A percentile compares a stretch with the other conserved stretches of the same genome.
These are phyloP conservation scores for Clonostachys rosea DNA, from an alignment of 2,329 filamentous ascomycete species.

Conservation along the genomic window DNA sequence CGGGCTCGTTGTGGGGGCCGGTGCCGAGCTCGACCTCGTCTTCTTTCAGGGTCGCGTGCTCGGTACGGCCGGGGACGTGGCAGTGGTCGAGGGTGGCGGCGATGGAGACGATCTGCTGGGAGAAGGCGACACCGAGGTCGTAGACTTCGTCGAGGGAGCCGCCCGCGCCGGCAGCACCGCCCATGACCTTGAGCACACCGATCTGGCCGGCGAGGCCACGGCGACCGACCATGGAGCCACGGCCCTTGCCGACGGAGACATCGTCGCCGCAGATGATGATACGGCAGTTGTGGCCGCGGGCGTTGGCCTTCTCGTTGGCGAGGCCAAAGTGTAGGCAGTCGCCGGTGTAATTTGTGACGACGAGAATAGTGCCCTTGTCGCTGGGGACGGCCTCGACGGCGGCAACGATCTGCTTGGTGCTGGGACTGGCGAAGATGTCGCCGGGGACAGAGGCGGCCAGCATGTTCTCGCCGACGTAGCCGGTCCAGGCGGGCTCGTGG, in stretches of 20 bases:
- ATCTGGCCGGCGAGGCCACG: constrained; percentile 59
- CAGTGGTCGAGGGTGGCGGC: constrained; percentile 57
- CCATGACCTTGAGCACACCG: constrained; percentile 52
- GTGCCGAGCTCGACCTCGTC: constrained; percentile 60
- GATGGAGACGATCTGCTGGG: constrained; percentile 49
- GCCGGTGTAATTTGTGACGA: constrained; percentile 63
- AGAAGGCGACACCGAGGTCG: constrained; percentile 42
- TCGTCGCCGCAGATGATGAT: constrained; percentile 62
- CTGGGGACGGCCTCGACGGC: constrained; percentile 52
- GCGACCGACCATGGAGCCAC: constrained; percentile 53
- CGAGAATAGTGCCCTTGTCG: constrained; percentile 49
- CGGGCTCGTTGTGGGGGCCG: constrained; percentile 64
- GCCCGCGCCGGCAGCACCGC: constrained; percentile 41
- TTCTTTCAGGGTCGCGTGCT: constrained; percentile 39
- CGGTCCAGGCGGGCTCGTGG: constrained; percentile 59
- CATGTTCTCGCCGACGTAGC: constrained; percentile 58
- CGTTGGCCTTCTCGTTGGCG: constrained; percentile 52
- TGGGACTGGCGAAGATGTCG: constrained; percentile 60
- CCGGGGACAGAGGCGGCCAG: constrained; percentile 57
- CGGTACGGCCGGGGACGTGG: constrained; percentile 48
- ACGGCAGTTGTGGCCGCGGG: constrained; percentile 40
- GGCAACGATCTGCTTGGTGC: constrained; percentile 57
- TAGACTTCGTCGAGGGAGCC: constrained; percentile 44
- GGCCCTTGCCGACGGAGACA: constrained; percentile 56
- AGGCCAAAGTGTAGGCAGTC: constrained; percentile 60